A percentile compares a stretch with the other conserved stretches of the same genome.
These are phyloP conservation scores for Hypsizygus ulmarius DNA, from an alignment of 1,284 basidiomycete genomes.

Conservation along the genomic window DNA sequence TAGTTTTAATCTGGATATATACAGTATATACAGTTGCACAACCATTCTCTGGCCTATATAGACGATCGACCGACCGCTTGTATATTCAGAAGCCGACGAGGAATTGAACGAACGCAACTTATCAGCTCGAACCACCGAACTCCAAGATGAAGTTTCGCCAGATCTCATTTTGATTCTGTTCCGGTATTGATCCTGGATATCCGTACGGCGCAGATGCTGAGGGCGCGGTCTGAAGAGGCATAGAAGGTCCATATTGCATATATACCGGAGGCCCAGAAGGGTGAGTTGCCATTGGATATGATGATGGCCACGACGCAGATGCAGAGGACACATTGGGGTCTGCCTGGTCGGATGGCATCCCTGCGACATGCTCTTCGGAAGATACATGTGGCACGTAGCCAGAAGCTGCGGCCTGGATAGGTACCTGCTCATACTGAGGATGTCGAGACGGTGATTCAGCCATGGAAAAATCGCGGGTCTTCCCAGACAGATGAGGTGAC, in stretches of 20 bases:
- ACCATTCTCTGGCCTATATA: too few relatives aligned
- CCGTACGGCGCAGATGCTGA: not conserved
- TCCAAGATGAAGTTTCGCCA: constrained; percentile 32
- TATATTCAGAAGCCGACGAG: not conserved
- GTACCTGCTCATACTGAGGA: constrained; percentile 1
- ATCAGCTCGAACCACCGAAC: constrained; percentile 16
- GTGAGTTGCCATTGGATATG: constrained; percentile 8
- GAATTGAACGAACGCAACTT: not conserved
- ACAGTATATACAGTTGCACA: too few relatives aligned
- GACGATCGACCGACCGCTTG: too few relatives aligned
- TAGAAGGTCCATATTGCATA: constrained; percentile 7
- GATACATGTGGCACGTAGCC: too few relatives aligned
- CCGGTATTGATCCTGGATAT: constrained; percentile 15
- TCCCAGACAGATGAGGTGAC: constrained; percentile 1
- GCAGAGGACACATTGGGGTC: too few relatives aligned
- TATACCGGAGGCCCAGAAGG: constrained; percentile 5
- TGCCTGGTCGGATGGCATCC: too few relatives aligned
- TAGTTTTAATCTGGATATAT: too few relatives aligned
- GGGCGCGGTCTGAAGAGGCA: constrained; percentile 1
- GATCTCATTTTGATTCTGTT: constrained; percentile 31
- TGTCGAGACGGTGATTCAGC: constrained; percentile 7
- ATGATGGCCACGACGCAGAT: not conserved
- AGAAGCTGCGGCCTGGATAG: too few relatives aligned
- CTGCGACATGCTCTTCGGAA: too few relatives aligned
- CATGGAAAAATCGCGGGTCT: constrained; percentile 15